phyloP scores from a whole-genome alignment of 2,329 filamentous ascomycete genomes.

The Rachicladosporium sp. region DNA sequence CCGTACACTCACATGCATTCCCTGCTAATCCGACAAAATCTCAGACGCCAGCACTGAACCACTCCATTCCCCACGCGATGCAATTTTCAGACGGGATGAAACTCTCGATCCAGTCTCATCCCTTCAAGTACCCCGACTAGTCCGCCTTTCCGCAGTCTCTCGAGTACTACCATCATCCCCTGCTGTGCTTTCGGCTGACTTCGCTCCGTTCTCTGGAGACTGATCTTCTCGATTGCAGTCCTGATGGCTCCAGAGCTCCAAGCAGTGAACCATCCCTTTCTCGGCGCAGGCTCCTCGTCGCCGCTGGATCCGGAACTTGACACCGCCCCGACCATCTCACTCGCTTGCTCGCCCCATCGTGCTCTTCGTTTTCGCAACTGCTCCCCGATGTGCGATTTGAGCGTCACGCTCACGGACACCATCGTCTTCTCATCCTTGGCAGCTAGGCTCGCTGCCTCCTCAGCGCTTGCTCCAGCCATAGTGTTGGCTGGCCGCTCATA shows the following conservation, averaged over 20 bases:
- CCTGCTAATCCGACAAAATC: too few species aligned
- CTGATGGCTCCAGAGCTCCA: constrained; percentile 64
- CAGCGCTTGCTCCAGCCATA: neutral
- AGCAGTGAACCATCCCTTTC: constrained; percentile 44
- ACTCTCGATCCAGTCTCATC: constrained; percentile 47
- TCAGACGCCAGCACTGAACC: too few species aligned
- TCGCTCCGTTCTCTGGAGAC: constrained; percentile 62
- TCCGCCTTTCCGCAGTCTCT: constrained; percentile 54
- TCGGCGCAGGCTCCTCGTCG: constrained; percentile 35
- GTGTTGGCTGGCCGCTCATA: constrained; percentile 43
- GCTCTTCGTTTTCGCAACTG: constrained; percentile 45
- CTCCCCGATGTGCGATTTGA: constrained; percentile 61
- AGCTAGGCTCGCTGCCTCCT: constrained; percentile 1
- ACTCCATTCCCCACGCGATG: too few species aligned
- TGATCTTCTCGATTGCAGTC: constrained; percentile 66
- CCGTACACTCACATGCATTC: too few species aligned
- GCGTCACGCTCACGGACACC: constrained; percentile 61
- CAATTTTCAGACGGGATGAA: constrained; percentile 1
- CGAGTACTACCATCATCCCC: constrained; percentile 71
- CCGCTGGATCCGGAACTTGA: constrained; percentile 22
- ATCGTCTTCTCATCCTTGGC: constrained; percentile 39
- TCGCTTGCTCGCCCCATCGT: constrained; percentile 26
- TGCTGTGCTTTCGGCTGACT: constrained; percentile 70
- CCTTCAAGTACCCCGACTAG: constrained; percentile 58
- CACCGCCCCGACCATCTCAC: constrained; percentile 17